These are phyloP conservation scores for Fusarium pseudocircinatum DNA, from an alignment of 2,329 filamentous ascomycete species.

Conservation along the genomic window DNA sequence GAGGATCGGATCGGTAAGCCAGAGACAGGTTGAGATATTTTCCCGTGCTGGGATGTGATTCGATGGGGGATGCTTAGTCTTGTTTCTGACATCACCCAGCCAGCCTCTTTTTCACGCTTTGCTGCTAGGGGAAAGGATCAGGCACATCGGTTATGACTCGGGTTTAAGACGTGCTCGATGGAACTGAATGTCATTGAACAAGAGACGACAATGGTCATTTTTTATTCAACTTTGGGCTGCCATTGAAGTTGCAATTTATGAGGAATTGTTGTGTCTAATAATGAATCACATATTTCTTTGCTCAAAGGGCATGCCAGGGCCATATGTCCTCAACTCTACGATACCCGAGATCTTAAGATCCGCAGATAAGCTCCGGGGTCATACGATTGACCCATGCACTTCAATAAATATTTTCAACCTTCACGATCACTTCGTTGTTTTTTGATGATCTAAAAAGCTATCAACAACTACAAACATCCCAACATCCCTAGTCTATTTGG, in stretches of 20 bases:
- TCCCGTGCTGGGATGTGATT: neutral
- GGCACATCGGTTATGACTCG: neutral
- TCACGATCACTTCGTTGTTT: neutral
- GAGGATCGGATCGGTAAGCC: constrained; percentile 1
- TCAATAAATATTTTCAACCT: neutral
- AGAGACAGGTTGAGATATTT: constrained; percentile 15
- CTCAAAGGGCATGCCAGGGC: accelerated
- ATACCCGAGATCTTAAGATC: neutral
- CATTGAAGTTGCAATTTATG: accelerated
- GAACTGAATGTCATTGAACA: neutral
- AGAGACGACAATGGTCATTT: neutral
- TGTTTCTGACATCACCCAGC: neutral
- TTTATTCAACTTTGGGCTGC: accelerated
- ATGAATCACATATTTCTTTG: accelerated
- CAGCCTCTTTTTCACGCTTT: neutral
- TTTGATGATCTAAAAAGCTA: accelerated
- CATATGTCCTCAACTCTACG: neutral
- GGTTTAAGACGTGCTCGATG: neutral
- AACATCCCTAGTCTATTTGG: too few relatives aligned
- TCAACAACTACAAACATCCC: neutral
- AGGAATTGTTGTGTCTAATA: too few relatives aligned
- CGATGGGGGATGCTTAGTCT: neutral
- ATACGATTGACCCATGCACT: neutral
- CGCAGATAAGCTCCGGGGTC: neutral
- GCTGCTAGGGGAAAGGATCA: neutral